Conservation (phyloP, 495 filamentous ascomycete species). For the Lasiosphaeria ovina region DNA sequence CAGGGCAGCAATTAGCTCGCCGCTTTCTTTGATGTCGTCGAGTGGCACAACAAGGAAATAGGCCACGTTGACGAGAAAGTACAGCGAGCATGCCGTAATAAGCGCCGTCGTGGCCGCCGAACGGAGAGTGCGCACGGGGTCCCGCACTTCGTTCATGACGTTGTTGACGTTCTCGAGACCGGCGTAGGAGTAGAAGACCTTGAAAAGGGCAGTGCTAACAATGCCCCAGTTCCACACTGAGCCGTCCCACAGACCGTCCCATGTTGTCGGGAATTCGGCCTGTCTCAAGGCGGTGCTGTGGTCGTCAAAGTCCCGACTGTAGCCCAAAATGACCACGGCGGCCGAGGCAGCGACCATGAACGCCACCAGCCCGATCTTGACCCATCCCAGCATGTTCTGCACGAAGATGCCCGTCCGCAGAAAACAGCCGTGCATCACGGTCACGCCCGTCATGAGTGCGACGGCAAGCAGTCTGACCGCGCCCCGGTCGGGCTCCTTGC, state of each 20-base stretch:
- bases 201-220: slow-evolving; percentile 65
- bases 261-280: slow-evolving; percentile 15
- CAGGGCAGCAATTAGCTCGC: slow-evolving; percentile 65
- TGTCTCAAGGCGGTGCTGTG: slow-evolving; percentile 11
- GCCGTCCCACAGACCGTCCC: slow-evolving; percentile 49
- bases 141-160: slow-evolving; percentile 71
- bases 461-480: slow-evolving; percentile 60
- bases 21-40: slow-evolving; percentile 65
- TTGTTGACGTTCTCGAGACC: slow-evolving; percentile 70
- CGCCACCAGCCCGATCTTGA: slow-evolving; percentile 64
- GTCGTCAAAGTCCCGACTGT: not conserved
- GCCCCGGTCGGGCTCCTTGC: slow-evolving; percentile 30
- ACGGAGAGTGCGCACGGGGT: slow-evolving; percentile 65
- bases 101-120: slow-evolving; percentile 63
- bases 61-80: slow-evolving; percentile 67
- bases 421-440: slow-evolving; percentile 60
- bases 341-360: slow-evolving; percentile 63
- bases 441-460: slow-evolving; percentile 58
- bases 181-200: slow-evolving; percentile 70
- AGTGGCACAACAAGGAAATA: slow-evolving; percentile 68
- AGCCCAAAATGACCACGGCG: slow-evolving; percentile 48
- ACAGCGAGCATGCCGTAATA: slow-evolving; percentile 58
- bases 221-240: slow-evolving; percentile 55
- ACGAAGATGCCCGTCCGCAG: slow-evolving; percentile 62
- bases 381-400: slow-evolving; percentile 62